Percentiles rank a stretch among this genome's conserved stretches.
phyloP scores from a whole-genome alignment of 306 rosid species.

The Rubus idaeus region DNA sequence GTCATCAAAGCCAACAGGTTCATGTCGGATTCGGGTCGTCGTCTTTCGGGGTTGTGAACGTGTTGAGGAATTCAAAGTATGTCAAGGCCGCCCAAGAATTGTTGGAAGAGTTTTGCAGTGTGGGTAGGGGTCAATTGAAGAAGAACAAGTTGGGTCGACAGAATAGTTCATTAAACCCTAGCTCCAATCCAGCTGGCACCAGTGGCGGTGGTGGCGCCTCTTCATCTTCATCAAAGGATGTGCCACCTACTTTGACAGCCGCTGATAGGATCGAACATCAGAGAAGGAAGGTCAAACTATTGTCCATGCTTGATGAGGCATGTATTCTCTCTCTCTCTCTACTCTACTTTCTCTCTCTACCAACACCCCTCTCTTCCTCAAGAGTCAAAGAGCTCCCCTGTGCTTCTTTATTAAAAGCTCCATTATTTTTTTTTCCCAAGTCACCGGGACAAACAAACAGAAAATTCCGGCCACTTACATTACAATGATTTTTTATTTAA shows the following conservation, averaged over 20 bases:
- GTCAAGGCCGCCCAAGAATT: conserved; percentile 76
- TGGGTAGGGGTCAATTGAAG: conserved; percentile 75
- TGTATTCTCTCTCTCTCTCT: conserved; percentile 51
- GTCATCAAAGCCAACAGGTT: conserved; percentile 24
- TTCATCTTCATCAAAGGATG: conserved; percentile 60
- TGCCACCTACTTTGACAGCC: conserved; percentile 52
- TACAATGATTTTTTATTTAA: conserved; percentile 12
- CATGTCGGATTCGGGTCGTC: conserved; percentile 51
- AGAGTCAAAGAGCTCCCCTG: conserved; percentile 44
- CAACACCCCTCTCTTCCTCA: conserved; percentile 36
- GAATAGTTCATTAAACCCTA: conserved; percentile 58
- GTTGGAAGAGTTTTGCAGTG: conserved; percentile 83
- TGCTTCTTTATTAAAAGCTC: conserved; percentile 19
- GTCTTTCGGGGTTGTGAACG: conserved; percentile 53
- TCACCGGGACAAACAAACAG: conserved; percentile 36
- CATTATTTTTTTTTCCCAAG: conserved; percentile 21
- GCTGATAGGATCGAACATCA: conserved; percentile 86
- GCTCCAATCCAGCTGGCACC: conserved; percentile 38
- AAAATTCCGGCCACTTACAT: conserved; percentile 47
- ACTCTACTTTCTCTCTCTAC: background rate
- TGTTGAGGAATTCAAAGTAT: conserved; percentile 71
- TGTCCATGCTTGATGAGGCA: conserved; percentile 92
- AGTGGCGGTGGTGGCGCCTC: conserved; percentile 33
- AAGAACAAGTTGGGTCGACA: conserved; percentile 53
- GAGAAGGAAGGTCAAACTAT: conserved; percentile 83